A percentile compares a stretch with the other conserved stretches of the same genome.
Conservation (phyloP, 208 protist species). For the Wallacemonas sp. region DNA sequence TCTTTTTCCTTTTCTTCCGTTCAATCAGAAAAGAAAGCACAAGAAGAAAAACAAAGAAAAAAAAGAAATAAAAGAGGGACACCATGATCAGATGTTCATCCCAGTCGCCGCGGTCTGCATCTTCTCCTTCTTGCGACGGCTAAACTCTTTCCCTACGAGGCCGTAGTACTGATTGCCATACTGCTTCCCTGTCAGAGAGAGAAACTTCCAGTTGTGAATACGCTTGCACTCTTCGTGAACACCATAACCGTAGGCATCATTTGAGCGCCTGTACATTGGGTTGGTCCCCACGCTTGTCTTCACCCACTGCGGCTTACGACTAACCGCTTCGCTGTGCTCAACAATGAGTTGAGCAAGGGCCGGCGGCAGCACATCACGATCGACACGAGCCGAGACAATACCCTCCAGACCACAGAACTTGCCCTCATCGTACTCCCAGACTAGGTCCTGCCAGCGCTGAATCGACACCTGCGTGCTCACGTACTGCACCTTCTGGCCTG, state of each 20-base stretch:
- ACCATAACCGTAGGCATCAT: conserved; percentile 66
- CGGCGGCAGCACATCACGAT: conserved; percentile 52
- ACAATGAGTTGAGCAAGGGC: conserved; percentile 60
- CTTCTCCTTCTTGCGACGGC: conserved; percentile 33
- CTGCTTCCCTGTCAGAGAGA: conserved; percentile 60
- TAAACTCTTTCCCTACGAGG: conserved; percentile 61
- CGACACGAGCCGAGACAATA: conserved; percentile 72
- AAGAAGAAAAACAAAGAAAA: no score
- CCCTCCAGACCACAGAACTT: conserved; percentile 62
- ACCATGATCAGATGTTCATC: conserved; percentile 64
- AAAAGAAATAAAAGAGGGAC: background rate
- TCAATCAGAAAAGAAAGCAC: no score
- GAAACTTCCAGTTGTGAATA: conserved; percentile 68
- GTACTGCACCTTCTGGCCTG: conserved; percentile 59
- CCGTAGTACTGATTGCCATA: conserved; percentile 81
- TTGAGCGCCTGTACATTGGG: conserved; percentile 83
- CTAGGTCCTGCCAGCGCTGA: conserved; percentile 78
- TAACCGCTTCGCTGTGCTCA: conserved; percentile 35
- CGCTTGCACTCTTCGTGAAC: conserved; percentile 56
- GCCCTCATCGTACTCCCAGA: conserved; percentile 80
- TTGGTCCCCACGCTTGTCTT: conserved; percentile 35
- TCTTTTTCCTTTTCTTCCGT: no score
- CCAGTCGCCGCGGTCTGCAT: conserved; percentile 53
- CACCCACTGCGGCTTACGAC: conserved; percentile 28
- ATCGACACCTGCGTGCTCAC: conserved; percentile 53